phyloP scores from a whole-genome alignment of 257 asterid genomes.

The Capsicum rhomboideum region DNA sequence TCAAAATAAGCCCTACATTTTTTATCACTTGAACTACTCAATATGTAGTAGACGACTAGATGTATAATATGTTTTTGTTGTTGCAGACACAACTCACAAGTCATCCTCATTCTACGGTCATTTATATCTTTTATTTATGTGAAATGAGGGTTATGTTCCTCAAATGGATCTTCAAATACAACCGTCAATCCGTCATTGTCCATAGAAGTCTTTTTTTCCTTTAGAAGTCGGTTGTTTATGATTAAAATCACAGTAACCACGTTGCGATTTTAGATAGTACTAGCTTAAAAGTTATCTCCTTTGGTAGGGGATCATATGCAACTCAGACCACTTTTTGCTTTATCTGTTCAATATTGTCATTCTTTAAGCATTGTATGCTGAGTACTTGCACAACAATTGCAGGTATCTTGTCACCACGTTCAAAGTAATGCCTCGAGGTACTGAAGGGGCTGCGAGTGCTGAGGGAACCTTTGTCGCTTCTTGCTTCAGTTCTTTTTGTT shows the following conservation, averaged over 20 bases:
- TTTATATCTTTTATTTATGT: slow-evolving; percentile 39
- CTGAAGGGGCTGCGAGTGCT: slow-evolving; percentile 93
- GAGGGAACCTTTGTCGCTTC: slow-evolving; percentile 80
- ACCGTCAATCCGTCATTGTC: background rate
- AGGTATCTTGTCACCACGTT: slow-evolving; percentile 90
- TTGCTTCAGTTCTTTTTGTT: slow-evolving; percentile 79
- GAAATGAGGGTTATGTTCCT: slow-evolving; percentile 41
- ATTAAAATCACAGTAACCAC: background rate
- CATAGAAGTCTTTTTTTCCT: background rate
- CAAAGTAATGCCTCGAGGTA: slow-evolving; percentile 89
- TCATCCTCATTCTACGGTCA: slow-evolving; percentile 44
- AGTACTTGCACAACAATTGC: slow-evolving; percentile 5
- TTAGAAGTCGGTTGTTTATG: background rate
- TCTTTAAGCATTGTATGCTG: background rate
- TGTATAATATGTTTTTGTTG: slow-evolving; percentile 39
- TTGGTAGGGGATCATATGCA: background rate
- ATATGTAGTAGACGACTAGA: no score
- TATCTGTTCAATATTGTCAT: background rate
- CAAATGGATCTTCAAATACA: background rate
- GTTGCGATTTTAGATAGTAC: background rate
- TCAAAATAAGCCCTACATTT: no score
- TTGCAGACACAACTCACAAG: slow-evolving; percentile 52
- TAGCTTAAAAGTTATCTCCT: background rate
- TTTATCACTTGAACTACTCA: no score
- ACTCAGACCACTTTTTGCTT: background rate